Evolutionary conservation across 2,329 filamentous ascomycete genomes (phyloP).

Genomic region (Coniochaeta sp.): DNA sequence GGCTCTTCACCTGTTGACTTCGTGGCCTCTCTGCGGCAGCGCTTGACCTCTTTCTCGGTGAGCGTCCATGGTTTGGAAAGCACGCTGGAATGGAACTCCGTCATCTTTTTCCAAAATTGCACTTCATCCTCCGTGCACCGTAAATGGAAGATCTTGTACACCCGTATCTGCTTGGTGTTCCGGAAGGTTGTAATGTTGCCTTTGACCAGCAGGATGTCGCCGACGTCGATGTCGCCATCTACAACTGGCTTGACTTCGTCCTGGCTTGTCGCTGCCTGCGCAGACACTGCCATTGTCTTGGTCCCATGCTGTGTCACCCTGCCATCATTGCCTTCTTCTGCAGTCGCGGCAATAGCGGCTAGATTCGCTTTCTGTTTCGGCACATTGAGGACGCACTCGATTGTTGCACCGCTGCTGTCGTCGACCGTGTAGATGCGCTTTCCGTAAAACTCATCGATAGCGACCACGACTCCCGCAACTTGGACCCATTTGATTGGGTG

Average conservation of each 20-base stretch:
- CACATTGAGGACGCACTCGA: slow-evolving; percentile 35
- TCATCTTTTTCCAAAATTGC: slow-evolving; percentile 48
- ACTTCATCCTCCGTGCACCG: slow-evolving; percentile 49
- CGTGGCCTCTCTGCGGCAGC: slow-evolving; percentile 38
- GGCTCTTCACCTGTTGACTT: background rate
- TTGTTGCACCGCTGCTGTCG: slow-evolving; percentile 54
- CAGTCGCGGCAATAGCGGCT: background rate
- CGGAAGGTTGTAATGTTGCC: slow-evolving; percentile 41
- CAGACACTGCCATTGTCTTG: background rate
- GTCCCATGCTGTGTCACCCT: background rate
- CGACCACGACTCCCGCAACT: slow-evolving; percentile 62
- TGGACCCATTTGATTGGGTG: slow-evolving; percentile 72
- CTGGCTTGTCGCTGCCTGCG: background rate
- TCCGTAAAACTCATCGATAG: slow-evolving; percentile 41
- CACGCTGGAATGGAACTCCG: slow-evolving; percentile 39
- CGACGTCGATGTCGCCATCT: slow-evolving; percentile 35
- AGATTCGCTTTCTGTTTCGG: slow-evolving; percentile 9
- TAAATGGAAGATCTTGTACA: slow-evolving; percentile 41
- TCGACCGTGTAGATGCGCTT: slow-evolving; percentile 51
- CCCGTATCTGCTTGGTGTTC: slow-evolving; percentile 41
- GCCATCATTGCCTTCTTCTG: background rate
- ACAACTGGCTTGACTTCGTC: slow-evolving; percentile 3
- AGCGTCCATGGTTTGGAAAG: slow-evolving; percentile 49
- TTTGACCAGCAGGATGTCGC: slow-evolving; percentile 49
- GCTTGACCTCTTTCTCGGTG: slow-evolving; percentile 36